These are phyloP conservation scores for Tillandsia fasciculata DNA, from an alignment of 176 grass and related monocot species.

Conservation along the genomic window DNA sequence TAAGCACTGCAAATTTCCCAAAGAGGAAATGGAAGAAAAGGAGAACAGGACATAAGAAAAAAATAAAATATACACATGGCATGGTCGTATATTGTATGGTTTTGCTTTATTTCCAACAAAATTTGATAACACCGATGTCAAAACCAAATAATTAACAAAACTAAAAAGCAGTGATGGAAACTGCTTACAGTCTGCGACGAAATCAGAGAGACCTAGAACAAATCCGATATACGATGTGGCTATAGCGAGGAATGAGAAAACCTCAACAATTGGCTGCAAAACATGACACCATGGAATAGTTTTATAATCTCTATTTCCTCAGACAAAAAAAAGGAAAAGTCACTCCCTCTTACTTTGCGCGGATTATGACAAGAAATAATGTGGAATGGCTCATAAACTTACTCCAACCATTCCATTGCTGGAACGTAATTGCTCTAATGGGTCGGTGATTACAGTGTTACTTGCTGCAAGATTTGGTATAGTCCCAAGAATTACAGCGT, in stretches of 20 bases:
- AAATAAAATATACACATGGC: not conserved
- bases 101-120: too few relatives aligned
- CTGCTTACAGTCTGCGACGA: constrained; percentile 82
- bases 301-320: not conserved
- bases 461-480: constrained; percentile 36
- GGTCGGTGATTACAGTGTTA: constrained; percentile 33
- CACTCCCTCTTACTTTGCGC: not conserved
- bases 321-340: too few relatives aligned
- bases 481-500: constrained; percentile 85
- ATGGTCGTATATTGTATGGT: too few relatives aligned
- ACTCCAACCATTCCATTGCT: constrained; percentile 79
- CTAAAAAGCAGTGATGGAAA: constrained; percentile 2
- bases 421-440: constrained; percentile 57
- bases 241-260: constrained; percentile 94
- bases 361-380: not conserved
- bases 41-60: not conserved
- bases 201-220: constrained; percentile 85
- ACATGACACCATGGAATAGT: not conserved
- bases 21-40: constrained; percentile 4
- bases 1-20: constrained; percentile 61
- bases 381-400: constrained; percentile 17
- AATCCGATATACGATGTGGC: constrained; percentile 95
- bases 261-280: constrained; percentile 75
- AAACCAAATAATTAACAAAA: not conserved
- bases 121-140: too few relatives aligned